A percentile compares a stretch with the other conserved stretches of the same genome.
Conservation (phyloP, 768 basidiomycete species). For the Lepiota brunneoincarnata region DNA sequence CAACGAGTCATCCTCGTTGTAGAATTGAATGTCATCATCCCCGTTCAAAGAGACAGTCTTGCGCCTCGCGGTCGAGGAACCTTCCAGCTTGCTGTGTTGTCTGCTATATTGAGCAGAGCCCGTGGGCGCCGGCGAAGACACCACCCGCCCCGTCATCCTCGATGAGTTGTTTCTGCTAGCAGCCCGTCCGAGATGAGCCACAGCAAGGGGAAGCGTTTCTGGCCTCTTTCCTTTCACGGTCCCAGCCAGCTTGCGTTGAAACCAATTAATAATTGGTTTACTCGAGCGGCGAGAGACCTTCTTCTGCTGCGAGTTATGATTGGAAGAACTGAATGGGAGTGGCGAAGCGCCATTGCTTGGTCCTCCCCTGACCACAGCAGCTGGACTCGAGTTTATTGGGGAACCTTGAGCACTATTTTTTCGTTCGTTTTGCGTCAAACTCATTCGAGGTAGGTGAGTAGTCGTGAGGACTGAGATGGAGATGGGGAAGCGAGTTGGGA, state of each 20-base stretch:
- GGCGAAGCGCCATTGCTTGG: background rate
- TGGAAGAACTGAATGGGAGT: constrained; percentile 17
- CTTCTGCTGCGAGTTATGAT: constrained; percentile 47
- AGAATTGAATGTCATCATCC: constrained; percentile 43
- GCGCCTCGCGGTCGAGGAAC: constrained; percentile 31
- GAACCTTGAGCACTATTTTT: constrained; percentile 1
- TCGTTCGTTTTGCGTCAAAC: constrained; percentile 4
- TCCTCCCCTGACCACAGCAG: background rate
- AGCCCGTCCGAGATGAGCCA: constrained; percentile 30
- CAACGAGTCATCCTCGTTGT: constrained; percentile 40
- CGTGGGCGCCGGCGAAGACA: constrained; percentile 42
- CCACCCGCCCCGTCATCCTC: constrained; percentile 37
- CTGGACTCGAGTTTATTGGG: background rate
- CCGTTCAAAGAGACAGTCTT: constrained; percentile 68
- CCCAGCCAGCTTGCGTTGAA: constrained; percentile 82
- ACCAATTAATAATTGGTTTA: constrained; percentile 88
- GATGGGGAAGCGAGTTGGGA: background rate
- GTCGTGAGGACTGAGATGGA: background rate
- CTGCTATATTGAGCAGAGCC: constrained; percentile 20
- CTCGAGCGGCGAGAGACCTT: constrained; percentile 68
- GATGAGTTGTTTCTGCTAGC: constrained; percentile 27
- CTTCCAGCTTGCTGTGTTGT: constrained; percentile 32
- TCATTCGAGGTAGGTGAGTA: constrained; percentile 3
- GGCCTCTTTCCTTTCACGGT: constrained; percentile 55
- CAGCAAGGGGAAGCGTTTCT: constrained; percentile 31